Percentiles rank a stretch among this genome's conserved stretches.
Evolutionary conservation across 257 asterid species (phyloP).

Genomic region (Solanum chilense): DNA sequence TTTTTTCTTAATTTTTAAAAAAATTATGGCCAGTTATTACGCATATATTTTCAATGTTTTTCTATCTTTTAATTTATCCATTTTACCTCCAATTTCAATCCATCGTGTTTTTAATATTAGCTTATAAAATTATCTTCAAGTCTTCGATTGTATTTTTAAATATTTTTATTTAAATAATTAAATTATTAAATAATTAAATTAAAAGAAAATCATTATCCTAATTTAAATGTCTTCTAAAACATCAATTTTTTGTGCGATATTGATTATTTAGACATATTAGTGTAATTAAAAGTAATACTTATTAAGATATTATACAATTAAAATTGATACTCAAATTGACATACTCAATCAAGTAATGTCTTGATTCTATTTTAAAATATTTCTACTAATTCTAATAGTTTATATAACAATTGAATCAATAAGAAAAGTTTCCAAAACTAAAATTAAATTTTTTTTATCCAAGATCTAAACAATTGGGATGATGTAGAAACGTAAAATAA

Average conservation of each 20-base stretch:
- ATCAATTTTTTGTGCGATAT: neutral
- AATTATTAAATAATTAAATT: neutral
- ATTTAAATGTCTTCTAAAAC: neutral
- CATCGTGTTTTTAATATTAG: no score
- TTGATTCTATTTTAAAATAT: neutral
- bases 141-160: neutral
- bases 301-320: neutral
- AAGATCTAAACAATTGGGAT: neutral
- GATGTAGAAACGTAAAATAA: neutral
- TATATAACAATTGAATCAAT: neutral
- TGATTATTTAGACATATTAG: neutral
- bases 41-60: neutral
- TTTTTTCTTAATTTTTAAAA: no score
- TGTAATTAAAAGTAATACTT: neutral
- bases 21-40: neutral
- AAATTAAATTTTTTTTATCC: neutral
- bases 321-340: neutral
- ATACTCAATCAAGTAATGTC: neutral
- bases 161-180: neutral
- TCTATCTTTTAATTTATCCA: no score
- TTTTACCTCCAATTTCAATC: no score
- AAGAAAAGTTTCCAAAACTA: neutral
- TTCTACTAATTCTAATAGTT: neutral
- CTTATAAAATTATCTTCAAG: neutral
- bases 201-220: neutral